Evolutionary conservation across 768 basidiomycete genomes (phyloP), one percentile per base, ranked within the genome.

Genomic region (Obba rivulosa): DNA sequence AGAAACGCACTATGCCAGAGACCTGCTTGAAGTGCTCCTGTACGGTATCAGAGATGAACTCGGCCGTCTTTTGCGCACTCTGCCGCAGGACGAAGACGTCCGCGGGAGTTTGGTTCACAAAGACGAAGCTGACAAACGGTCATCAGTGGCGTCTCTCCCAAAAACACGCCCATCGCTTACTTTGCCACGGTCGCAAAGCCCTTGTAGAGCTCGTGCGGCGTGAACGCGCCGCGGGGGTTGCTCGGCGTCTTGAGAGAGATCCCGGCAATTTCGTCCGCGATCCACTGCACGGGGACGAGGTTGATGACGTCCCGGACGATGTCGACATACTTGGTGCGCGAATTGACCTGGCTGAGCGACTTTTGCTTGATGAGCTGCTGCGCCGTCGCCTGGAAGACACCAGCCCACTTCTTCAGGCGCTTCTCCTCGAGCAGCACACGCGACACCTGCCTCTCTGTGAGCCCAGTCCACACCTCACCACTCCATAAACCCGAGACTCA

Each of bases 261-360:
- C 3, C 77, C 77, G 37, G 67, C 72, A 18, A 74, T 48, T 46
- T 64, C 56, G 46, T 69, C 66, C 2, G 71, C 68, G 22, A 67
- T 66, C 64, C 74, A 73, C 46, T 73, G 67, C 1, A 69, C 66
- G 2, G 66, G 61, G 17, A 68, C 64, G 9, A 72, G 59, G 44
- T 77, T 77, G 59, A 76, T 64, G 10, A 79, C 75, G 49, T 77
- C 73, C 34, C 68, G 64, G 16, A 76, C 71, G 48, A 80, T 66
- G 53, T 81, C 74, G 46, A 80, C 57, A 31, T 67, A 69, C 36
- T 55, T 64, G 34, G 68, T 70, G 8, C 63, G 54, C 11, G 51
- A 25, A 23, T 50, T 54, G 23, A 46, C 51, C 20, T 53, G 41
- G 34, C 39, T 46, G 21, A 49, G 41, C 41, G 57, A 51, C 42